These are phyloP conservation scores for Hortaea werneckii DNA, from an alignment of 2,329 filamentous ascomycete genomes.

Conservation along the genomic window DNA sequence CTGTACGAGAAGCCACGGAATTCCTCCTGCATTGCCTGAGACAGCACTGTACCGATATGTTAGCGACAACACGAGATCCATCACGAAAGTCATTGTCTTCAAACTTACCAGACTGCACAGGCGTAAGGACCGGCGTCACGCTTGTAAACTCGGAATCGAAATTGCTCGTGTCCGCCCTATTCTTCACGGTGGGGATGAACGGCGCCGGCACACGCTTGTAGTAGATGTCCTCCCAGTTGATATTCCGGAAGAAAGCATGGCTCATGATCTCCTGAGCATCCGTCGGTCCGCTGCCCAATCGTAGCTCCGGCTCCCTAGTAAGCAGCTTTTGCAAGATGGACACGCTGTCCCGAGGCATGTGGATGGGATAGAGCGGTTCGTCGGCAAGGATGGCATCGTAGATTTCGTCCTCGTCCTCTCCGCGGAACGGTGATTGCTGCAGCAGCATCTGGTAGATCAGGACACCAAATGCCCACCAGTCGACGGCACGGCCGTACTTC, in stretches of 20 bases:
- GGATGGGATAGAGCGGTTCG: conserved; percentile 93
- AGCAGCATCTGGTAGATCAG: conserved; percentile 99
- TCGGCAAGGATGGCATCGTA: conserved; percentile 97
- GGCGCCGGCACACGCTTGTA: conserved; percentile 85
- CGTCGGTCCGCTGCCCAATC: conserved; percentile 86
- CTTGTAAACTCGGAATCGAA: conserved; percentile 98
- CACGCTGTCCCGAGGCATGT: conserved; percentile 96
- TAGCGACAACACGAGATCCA: background rate
- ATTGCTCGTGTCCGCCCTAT: conserved; percentile 95
- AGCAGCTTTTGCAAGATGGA: conserved; percentile 96
- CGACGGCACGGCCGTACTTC: conserved; percentile 92
- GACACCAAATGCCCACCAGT: conserved; percentile 99
- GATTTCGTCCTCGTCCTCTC: conserved; percentile 98
- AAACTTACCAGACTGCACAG: conserved; percentile 85
- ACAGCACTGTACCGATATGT: conserved; percentile 56
- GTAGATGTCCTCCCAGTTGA: conserved; percentile 98
- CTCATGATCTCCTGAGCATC: conserved; percentile 99
- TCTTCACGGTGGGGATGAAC: conserved; percentile 83
- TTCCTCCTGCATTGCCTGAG: conserved; percentile 98
- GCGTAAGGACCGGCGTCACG: conserved; percentile 91
- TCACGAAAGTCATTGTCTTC: too few species aligned
- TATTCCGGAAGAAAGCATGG: conserved; percentile 93
- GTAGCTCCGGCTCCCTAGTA: conserved; percentile 85
- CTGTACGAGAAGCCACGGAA: conserved; percentile 99
- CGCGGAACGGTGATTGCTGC: conserved; percentile 96